phyloP scores from a whole-genome alignment of 805 yeast genomes.

The Metschnikowia lochheadii region DNA sequence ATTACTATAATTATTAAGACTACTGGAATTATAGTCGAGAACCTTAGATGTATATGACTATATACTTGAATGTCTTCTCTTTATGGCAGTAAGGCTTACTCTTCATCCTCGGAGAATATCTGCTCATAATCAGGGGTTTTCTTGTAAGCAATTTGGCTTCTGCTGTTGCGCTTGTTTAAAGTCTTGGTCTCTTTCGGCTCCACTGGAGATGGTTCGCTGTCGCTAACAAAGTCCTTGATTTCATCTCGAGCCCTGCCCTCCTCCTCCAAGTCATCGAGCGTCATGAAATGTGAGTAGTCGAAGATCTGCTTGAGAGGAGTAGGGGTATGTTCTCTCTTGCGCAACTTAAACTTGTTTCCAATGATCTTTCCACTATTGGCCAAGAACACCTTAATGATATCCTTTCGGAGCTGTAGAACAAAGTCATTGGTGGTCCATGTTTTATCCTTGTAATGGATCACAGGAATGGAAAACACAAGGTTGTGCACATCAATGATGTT shows the following conservation, averaged over 20 bases:
- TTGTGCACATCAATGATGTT: constrained; percentile 75
- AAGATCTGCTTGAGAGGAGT: constrained; percentile 40
- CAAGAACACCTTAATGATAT: constrained; percentile 53
- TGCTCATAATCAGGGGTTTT: constrained; percentile 1
- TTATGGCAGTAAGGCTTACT: neutral
- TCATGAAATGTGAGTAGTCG: constrained; percentile 34
- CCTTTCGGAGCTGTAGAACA: constrained; percentile 56
- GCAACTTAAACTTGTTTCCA: constrained; percentile 61
- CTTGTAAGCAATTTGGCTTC: neutral
- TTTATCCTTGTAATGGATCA: constrained; percentile 45
- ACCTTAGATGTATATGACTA: too few species aligned
- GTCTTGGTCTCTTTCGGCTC: neutral
- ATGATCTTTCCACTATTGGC: constrained; percentile 72
- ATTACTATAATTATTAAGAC: too few species aligned
- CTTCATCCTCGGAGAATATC: neutral
- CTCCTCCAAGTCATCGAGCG: constrained; percentile 36
- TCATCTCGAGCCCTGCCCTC: constrained; percentile 18
- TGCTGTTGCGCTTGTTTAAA: neutral
- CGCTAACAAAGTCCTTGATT: constrained; percentile 6
- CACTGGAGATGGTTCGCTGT: neutral
- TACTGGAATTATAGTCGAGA: too few species aligned
- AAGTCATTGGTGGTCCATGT: constrained; percentile 74
- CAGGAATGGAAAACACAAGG: constrained; percentile 63
- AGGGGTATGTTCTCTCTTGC: constrained; percentile 24
- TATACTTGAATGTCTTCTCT: too few species aligned